Base-by-base conservation (phyloP, 345 rosid genomes). In the Passiflora organensis region DNA sequence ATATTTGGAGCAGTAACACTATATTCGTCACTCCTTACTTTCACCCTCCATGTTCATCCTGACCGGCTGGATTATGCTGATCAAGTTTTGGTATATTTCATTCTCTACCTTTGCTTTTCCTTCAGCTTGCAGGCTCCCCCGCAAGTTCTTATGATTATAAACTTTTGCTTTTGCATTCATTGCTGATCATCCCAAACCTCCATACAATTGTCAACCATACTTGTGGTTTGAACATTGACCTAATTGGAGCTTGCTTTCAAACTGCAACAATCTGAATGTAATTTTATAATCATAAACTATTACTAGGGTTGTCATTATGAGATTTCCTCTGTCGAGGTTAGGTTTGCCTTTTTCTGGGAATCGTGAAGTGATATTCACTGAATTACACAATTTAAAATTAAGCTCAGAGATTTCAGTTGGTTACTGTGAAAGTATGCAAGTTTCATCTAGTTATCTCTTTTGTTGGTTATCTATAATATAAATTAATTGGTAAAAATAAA, bases 21-120 rank as follows among this genome's bases (percentile, higher is more conserved):
- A 57, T 94, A 89, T 78, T 94, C 96, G 10, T 89, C 97, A 65
- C 99, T 94, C 74, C 96, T 89, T 49, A 94, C 85, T 45, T 94
- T 94, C 73, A 89, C 96, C 42, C 96, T 94, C 44, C 95, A 89
- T 74, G 99, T 94, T 62, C 99, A 94, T 66, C 99, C 99, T 32
- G 99, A 94, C 59, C 91, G 99, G 54, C 88, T 94, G 63, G 97
- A 94, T 71, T 89, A 94, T 77, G 97, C 96, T 13, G 99, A 94
- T 73, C 95, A 94, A 94, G 99, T 91, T 38, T 71, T 91, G 98
- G 98, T 88, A 88, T 73, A 65, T 47, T 32, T 37, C 47, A 38
- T 60, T 57, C 57, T 55, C 32, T 55, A 55, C 34, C 8, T 28
- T 28, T 28, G 34, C 3, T 28, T 2, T 28, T 28, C 5, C 3